Conservation (phyloP, 2,329 filamentous ascomycete species). For the Corinectria fuckeliana region DNA sequence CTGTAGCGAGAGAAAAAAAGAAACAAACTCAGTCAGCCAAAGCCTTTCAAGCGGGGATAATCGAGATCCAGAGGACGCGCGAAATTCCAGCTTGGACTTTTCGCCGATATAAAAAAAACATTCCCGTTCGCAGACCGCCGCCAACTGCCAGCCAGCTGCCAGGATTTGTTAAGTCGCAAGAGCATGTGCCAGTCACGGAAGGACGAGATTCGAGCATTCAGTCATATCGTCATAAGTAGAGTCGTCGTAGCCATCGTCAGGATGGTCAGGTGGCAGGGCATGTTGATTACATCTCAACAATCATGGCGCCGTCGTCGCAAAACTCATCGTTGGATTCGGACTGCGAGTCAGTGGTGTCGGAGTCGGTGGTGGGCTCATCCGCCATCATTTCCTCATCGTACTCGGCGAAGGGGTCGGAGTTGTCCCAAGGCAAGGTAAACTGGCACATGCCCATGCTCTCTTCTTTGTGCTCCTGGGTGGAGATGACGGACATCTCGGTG, state of each 20-base stretch:
- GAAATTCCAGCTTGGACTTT: conserved; percentile 34
- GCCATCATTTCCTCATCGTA: conserved; percentile 48
- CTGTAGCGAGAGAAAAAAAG: conserved; percentile 59
- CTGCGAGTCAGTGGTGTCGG: conserved; percentile 19
- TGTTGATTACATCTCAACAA: conserved; percentile 26
- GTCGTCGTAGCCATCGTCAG: conserved; percentile 15
- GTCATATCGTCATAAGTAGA: conserved; percentile 19
- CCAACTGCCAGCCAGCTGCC: conserved; percentile 27
- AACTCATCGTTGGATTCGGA: conserved; percentile 35
- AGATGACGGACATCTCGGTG: conserved; percentile 30
- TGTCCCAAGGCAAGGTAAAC: conserved; percentile 37
- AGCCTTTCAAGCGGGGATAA: conserved; percentile 38
- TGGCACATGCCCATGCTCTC: conserved; percentile 41
- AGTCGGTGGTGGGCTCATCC: conserved; percentile 33
- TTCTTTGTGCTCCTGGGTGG: conserved; percentile 23
- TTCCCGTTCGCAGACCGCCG: conserved; percentile 25
- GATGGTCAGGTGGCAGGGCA: neutral
- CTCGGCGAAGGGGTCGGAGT: conserved; percentile 45
- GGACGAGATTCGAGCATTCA: conserved; percentile 13
- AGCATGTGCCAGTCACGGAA: conserved; percentile 37
- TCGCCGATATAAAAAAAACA: conserved; percentile 18
- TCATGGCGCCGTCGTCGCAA: conserved; percentile 31
- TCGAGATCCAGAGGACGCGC: conserved; percentile 39
- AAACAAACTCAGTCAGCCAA: conserved; percentile 52
- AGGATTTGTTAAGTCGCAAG: conserved; percentile 20